Conservation (phyloP, 805 yeast species). For the Metschnikowia reukaufii region DNA sequence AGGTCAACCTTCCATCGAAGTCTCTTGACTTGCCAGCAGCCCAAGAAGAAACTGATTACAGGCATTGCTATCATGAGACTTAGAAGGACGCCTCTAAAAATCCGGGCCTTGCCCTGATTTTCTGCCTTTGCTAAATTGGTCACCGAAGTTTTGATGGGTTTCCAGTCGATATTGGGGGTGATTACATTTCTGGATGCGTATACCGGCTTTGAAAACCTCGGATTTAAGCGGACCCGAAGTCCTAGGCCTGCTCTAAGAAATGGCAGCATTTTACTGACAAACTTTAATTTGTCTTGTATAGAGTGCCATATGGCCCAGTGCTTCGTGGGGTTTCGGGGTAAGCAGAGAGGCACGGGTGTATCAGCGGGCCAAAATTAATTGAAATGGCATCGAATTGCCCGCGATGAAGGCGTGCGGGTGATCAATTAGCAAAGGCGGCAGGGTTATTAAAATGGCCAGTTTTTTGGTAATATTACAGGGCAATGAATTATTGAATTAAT, state of each 20-base stretch:
- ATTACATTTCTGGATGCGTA: conserved; percentile 30
- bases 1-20: conserved; percentile 84
- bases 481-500: too few species aligned
- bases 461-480: too few species aligned
- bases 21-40: conserved; percentile 90
- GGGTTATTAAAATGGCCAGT: too few species aligned
- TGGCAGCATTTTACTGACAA: conserved; percentile 5
- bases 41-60: conserved; percentile 76
- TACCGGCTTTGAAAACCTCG: conserved; percentile 1
- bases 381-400: background rate
- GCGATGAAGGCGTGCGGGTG: background rate
- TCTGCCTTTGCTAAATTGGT: conserved; percentile 40
- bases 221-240: background rate
- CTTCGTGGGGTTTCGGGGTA: background rate
- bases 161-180: conserved; percentile 82
- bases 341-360: conserved; percentile 1
- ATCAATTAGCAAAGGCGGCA: background rate
- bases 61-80: conserved; percentile 74
- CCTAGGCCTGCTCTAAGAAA: conserved; percentile 4
- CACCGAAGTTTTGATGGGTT: conserved; percentile 59
- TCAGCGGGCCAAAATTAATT: background rate
- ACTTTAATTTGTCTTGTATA: background rate
- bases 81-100: conserved; percentile 40
- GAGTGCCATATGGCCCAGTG: too few species aligned
- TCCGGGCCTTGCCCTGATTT: conserved; percentile 36